Evolutionary conservation across 768 basidiomycete species (phyloP).

Genomic region (Daedaleopsis sinensis): DNA sequence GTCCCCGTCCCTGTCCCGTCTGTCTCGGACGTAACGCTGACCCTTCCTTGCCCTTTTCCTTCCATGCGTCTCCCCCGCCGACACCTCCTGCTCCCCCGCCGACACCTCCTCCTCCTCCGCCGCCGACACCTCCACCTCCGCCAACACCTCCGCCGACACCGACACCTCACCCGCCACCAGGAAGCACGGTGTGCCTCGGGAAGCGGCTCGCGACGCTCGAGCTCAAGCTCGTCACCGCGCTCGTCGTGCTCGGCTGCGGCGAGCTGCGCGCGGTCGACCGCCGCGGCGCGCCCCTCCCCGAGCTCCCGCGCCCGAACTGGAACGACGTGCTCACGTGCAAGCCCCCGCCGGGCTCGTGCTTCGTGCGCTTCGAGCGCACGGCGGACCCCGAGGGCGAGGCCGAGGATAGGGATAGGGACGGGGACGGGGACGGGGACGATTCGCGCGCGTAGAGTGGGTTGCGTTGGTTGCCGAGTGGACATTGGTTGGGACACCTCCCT

Average conservation of each 20-base stretch:
- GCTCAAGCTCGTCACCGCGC: conserved; percentile 69
- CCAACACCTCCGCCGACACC: not conserved
- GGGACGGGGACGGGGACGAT: too few species aligned
- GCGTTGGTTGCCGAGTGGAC: too few species aligned
- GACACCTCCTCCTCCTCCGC: too few species aligned
- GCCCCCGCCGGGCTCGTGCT: conserved; percentile 57
- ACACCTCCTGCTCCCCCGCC: too few species aligned
- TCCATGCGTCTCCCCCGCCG: too few species aligned
- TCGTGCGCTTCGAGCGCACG: conserved; percentile 35
- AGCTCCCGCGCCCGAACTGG: conserved; percentile 70
- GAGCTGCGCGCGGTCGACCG: conserved; percentile 60
- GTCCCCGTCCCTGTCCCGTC: too few species aligned
- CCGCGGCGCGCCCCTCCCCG: conserved; percentile 45
- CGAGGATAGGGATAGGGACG: too few species aligned
- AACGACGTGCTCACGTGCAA: conserved; percentile 74
- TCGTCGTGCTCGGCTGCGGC: conserved; percentile 63
- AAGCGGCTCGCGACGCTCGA: conserved; percentile 75
- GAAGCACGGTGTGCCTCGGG: conserved; percentile 71
- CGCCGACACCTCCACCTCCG: too few species aligned
- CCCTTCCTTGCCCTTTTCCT: too few species aligned
- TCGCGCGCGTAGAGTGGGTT: too few species aligned
- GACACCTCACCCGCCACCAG: conserved; percentile 36
- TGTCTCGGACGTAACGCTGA: too few species aligned
- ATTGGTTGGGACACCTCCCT: too few species aligned
- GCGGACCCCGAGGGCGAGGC: not conserved